Evolutionary conservation across 305 asterid genomes (phyloP).

Genomic region (Fraxinus latifolia): DNA sequence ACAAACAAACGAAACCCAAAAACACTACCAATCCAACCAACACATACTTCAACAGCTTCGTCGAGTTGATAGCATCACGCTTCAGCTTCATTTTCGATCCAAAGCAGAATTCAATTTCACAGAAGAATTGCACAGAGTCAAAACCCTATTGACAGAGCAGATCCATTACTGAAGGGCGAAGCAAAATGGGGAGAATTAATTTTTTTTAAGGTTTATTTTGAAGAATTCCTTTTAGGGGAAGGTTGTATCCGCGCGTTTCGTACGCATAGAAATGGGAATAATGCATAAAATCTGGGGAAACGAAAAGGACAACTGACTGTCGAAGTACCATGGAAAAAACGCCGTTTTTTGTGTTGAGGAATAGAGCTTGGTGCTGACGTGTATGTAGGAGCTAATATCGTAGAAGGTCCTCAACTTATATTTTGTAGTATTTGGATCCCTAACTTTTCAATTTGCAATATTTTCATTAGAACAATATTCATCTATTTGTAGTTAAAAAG

Average conservation of each 20-base stretch:
- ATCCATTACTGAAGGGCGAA: conserved; percentile 44
- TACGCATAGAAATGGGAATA: not conserved
- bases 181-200: conserved; percentile 23
- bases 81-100: conserved; percentile 45
- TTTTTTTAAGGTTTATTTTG: not conserved
- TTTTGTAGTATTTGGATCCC: not conserved
- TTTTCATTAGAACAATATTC: not conserved
- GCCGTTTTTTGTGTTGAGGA: not conserved
- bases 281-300: conserved; percentile 1
- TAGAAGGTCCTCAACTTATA: not conserved
- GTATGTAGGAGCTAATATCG: not conserved
- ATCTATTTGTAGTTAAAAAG: not conserved
- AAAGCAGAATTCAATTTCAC: not conserved
- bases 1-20: conserved; percentile 64
- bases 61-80: conserved; percentile 33
- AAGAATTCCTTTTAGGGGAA: not conserved
- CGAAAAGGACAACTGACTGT: not conserved
- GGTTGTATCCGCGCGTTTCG: not conserved
- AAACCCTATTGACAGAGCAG: conserved; percentile 42
- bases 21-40: conserved; percentile 47
- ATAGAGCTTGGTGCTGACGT: not conserved
- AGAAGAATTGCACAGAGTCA: conserved; percentile 18
- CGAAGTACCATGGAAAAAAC: not conserved
- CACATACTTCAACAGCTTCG: conserved; percentile 47
- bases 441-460: not conserved